These are phyloP conservation scores for Rhytidiadelphus loreus DNA, from an alignment of 225 moss, liverwort and hornwort genomes.

Conservation along the genomic window DNA sequence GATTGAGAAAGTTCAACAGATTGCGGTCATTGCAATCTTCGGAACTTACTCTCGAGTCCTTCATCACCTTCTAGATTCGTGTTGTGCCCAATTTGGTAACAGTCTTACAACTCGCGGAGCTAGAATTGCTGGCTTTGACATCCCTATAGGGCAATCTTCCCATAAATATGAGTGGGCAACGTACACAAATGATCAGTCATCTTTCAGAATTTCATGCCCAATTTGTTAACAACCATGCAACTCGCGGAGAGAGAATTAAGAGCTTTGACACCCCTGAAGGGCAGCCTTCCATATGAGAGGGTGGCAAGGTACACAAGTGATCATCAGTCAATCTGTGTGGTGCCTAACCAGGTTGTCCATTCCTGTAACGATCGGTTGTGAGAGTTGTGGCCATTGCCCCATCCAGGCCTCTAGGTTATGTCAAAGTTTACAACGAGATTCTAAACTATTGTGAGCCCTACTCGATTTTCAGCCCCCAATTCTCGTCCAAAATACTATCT, in stretches of 20 bases:
- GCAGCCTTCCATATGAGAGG: not conserved
- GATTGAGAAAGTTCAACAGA: not conserved
- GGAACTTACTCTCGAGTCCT: not conserved
- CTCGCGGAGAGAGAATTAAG: not conserved
- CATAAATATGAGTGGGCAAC: not conserved
- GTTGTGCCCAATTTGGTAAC: not conserved
- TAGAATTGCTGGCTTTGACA: not conserved
- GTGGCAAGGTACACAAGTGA: not conserved
- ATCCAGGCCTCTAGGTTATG: not conserved
- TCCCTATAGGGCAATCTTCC: not conserved
- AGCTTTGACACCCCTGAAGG: not conserved
- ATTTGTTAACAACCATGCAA: not conserved
- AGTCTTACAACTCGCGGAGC: not conserved
- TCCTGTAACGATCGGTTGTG: not conserved
- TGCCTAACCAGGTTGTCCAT: not conserved
- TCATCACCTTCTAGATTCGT: not conserved
- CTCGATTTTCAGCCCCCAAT: not conserved
- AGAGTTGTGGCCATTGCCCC: not conserved
- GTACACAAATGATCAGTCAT: no score
- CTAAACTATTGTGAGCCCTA: not conserved
- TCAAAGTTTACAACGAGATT: not conserved
- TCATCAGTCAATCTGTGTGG: not conserved
- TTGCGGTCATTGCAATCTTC: not conserved
- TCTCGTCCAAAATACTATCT: not conserved
- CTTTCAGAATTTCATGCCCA: not conserved